These are phyloP conservation scores for Thalassiosira ordinaria DNA, from an alignment of 352 stramenopile species.

Conservation along the genomic window DNA sequence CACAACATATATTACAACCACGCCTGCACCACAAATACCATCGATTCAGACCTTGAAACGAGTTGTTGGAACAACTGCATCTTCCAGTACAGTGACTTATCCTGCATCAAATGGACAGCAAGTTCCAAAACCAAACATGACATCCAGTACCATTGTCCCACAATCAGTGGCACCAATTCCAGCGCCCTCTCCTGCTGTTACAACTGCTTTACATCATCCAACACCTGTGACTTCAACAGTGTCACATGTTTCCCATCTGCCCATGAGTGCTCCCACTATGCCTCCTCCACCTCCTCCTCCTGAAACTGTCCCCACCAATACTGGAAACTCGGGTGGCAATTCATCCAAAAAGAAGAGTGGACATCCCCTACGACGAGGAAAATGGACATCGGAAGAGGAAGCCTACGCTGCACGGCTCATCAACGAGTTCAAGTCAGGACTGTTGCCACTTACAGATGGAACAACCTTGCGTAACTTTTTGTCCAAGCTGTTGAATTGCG, in stretches of 20 bases:
- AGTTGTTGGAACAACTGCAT: slow-evolving; percentile 1
- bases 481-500: slow-evolving; percentile 94
- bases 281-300: not conserved
- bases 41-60: not conserved
- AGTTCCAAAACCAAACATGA: no score
- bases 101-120: no score
- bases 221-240: not conserved
- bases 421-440: slow-evolving; percentile 93
- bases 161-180: not conserved
- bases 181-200: not conserved
- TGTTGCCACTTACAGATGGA: slow-evolving; percentile 69
- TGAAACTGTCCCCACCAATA: not conserved
- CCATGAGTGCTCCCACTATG: not conserved
- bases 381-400: slow-evolving; percentile 94
- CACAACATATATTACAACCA: not conserved
- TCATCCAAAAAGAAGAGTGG: slow-evolving; percentile 60
- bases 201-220: not conserved
- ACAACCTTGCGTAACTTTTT: slow-evolving; percentile 95
- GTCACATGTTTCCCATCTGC: not conserved
- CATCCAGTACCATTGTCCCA: not conserved
- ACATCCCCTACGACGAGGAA: slow-evolving; percentile 88
- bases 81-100: not conserved
- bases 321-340: not conserved
- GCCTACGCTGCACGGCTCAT: slow-evolving; percentile 91
- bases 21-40: not conserved